Evolutionary conservation across 1,139 yeast species (phyloP).

Genomic region (Suhomyces maxii): DNA sequence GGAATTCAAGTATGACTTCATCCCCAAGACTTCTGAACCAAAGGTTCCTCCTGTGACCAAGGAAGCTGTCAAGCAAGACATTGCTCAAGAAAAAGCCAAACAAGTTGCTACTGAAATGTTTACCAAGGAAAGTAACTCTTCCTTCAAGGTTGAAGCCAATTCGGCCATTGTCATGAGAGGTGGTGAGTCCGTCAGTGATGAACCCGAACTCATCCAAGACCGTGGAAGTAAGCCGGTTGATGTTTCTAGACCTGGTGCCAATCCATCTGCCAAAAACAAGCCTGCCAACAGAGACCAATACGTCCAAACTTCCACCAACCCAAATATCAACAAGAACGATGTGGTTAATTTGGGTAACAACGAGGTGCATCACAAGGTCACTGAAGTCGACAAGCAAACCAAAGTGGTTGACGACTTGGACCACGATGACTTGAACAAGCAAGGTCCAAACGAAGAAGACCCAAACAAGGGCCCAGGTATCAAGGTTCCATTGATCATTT

Average conservation of each 20-base stretch:
- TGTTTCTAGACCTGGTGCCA: slow-evolving; percentile 9
- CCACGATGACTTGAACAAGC: slow-evolving; percentile 28
- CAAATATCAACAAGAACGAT: slow-evolving; percentile 39
- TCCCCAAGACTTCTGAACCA: slow-evolving; percentile 45
- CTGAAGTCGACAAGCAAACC: slow-evolving; percentile 28
- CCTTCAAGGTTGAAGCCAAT: slow-evolving; percentile 49
- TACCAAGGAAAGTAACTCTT: slow-evolving; percentile 35
- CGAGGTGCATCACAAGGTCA: slow-evolving; percentile 39
- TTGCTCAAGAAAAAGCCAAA: slow-evolving; percentile 43
- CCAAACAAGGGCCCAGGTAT: slow-evolving; percentile 2
- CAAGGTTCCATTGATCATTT: slow-evolving; percentile 13
- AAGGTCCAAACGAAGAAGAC: slow-evolving; percentile 3
- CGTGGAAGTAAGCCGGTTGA: slow-evolving; percentile 22
- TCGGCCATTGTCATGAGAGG: slow-evolving; percentile 45
- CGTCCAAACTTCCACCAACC: slow-evolving; percentile 44
- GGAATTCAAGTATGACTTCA: slow-evolving; percentile 54
- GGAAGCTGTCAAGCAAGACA: slow-evolving; percentile 52
- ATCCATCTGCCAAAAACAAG: slow-evolving; percentile 21
- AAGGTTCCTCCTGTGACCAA: slow-evolving; percentile 54
- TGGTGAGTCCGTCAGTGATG: slow-evolving; percentile 41
- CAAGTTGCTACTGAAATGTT: slow-evolving; percentile 45
- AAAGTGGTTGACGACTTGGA: slow-evolving; percentile 43
- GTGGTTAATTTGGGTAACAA: slow-evolving; percentile 41
- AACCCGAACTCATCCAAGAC: slow-evolving; percentile 44
- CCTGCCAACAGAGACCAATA: slow-evolving; percentile 46